Base-by-base conservation (phyloP, 306 rosid species). In the Lathyrus tuberosus region DNA sequence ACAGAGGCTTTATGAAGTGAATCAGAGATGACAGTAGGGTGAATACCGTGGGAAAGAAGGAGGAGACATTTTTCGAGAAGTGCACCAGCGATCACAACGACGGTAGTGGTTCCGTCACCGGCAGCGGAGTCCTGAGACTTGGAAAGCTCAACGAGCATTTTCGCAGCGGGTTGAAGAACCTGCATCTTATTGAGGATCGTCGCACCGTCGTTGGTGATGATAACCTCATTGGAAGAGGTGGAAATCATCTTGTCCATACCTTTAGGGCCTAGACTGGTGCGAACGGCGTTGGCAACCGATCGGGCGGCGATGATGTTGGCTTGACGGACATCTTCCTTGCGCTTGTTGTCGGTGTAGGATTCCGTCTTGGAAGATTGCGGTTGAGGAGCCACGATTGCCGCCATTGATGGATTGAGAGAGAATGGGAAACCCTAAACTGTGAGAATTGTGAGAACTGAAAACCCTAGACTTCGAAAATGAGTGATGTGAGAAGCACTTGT, bases 211-310 rank as follows among this genome's bases (percentile, higher is more conserved):
- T 94, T 94, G 63, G 98, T 94, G 74, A 94, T 94, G 86, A 90
- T 91, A 53, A 94, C 97, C 71, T 94, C 98, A 2, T 95, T 94
- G 31, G 83, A 78, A 42, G 98, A 87, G 13, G 91, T 83, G 75
- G 98, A 87, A 65, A 94, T 94, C 97, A 94, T 94, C 76, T 94
- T 94, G 87, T 94, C 98, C 99, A 94, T 94, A 10, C 99, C 99
- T 40, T 91, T 89, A 0, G 99, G 99, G 0, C 99, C 99, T 1
- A 94, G 91, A 48, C 95, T 87, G 64, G 99, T 91, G 24, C 99
- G 87, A 8, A 94, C 99, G 6, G 99, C 96, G 49, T 83, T 84
- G 4, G 99, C 97, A 3, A 91, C 91, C 15, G 99, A 9, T 10
- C 97, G 84, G 0, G 99, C 99, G 7, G 96, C 85, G n/a, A 83